Percentiles rank a stretch among this genome's conserved stretches.
Evolutionary conservation across 2,329 filamentous ascomycete species (phyloP).

Genomic region (Calcarisporium arbuscula): DNA sequence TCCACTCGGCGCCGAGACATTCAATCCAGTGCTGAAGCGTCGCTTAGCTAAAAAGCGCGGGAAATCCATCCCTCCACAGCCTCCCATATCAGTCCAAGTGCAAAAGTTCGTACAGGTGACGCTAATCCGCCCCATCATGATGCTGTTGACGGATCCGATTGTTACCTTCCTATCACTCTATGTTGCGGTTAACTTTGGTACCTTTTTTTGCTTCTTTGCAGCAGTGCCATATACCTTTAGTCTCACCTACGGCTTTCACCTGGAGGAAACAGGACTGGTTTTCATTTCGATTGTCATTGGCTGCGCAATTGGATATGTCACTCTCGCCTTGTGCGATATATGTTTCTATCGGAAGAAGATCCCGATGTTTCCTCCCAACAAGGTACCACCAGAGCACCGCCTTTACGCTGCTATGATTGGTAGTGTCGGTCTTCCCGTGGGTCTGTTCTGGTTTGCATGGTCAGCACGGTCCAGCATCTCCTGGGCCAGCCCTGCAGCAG

Average conservation of each 20-base stretch:
- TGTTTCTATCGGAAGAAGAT: constrained; percentile 2
- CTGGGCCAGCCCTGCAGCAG: constrained; percentile 13
- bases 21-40: constrained; percentile 34
- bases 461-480: constrained; percentile 1
- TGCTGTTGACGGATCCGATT: constrained; percentile 37
- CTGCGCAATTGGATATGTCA: constrained; percentile 4
- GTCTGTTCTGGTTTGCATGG: constrained; percentile 16
- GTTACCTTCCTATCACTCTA: constrained; percentile 67
- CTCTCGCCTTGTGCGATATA: constrained; percentile 9
- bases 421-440: constrained; percentile 10
- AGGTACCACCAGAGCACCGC: constrained; percentile 11
- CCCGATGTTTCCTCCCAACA: background rate
- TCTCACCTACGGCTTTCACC: constrained; percentile 10
- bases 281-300: constrained; percentile 12
- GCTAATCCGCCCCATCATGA: constrained; percentile 9
- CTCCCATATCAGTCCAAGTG: constrained; percentile 13
- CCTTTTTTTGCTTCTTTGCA: constrained; percentile 50
- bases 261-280: constrained; percentile 9
- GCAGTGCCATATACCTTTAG: constrained; percentile 11
- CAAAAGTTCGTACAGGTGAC: constrained; percentile 5
- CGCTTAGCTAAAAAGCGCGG: constrained; percentile 22
- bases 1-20: constrained; percentile 5
- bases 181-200: constrained; percentile 46
- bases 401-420: constrained; percentile 14
- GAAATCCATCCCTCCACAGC: constrained; percentile 15